Conservation (phyloP, 2,329 filamentous ascomycete species). For the Fusarium subtropicale region DNA sequence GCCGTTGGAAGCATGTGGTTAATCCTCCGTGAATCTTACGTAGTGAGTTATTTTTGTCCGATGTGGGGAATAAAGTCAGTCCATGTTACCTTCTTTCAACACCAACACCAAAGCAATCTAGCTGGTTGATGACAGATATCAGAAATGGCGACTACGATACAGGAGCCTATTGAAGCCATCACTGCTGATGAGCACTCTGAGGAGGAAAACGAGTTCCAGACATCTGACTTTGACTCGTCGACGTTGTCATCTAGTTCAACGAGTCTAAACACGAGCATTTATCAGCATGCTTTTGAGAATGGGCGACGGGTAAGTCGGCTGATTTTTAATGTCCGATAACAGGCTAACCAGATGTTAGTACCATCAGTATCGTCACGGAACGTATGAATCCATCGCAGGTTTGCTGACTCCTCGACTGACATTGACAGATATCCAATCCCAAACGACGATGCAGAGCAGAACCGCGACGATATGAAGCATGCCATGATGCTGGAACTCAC, state of each 20-base stretch:
- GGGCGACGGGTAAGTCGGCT: constrained; percentile 34
- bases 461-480: constrained; percentile 48
- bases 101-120: not conserved
- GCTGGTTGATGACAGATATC: not conserved
- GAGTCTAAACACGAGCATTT: constrained; percentile 40
- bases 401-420: constrained; percentile 16
- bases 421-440: constrained; percentile 42
- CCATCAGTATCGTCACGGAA: constrained; percentile 44
- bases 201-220: constrained; percentile 39
- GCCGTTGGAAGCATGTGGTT: too few species aligned
- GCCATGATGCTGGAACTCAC: constrained; percentile 49
- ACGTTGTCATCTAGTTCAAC: constrained; percentile 33
- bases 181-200: constrained; percentile 3
- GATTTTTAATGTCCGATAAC: accelerated
- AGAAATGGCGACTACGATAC: constrained; percentile 6
- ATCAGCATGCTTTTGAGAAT: constrained; percentile 43
- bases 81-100: not conserved
- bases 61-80: constrained; percentile 1
- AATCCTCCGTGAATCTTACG: too few species aligned
- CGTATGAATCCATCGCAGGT: not conserved
- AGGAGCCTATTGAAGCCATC: constrained; percentile 27
- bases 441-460: constrained; percentile 45
- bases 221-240: constrained; percentile 35
- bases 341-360: constrained; percentile 19
- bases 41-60: constrained; percentile 23